Evolutionary conservation across 345 rosid species (phyloP).

Genomic region (Bretschneidera sinensis): DNA sequence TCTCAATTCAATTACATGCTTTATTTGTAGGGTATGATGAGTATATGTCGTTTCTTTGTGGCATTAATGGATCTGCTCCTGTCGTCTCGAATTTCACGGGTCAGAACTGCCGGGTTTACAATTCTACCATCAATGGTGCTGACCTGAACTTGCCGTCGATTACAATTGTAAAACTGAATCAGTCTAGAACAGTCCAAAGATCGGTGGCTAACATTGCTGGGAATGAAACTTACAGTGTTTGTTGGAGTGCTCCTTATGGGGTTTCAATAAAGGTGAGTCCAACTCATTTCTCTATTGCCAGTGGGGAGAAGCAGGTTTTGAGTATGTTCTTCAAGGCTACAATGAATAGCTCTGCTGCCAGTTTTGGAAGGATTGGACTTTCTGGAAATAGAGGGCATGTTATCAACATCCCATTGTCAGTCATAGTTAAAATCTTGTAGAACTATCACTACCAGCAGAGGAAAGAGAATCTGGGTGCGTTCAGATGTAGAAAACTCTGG

Average conservation of each 20-base stretch:
- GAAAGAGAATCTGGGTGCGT: too few species aligned
- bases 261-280: constrained; percentile 65
- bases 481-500: too few species aligned
- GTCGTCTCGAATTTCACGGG: constrained; percentile 78
- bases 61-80: constrained; percentile 71
- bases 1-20: too few species aligned
- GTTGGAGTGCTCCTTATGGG: constrained; percentile 74
- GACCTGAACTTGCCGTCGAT: constrained; percentile 91
- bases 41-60: constrained; percentile 82
- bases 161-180: constrained; percentile 57
- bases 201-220: constrained; percentile 54
- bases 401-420: constrained; percentile 66
- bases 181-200: constrained; percentile 46
- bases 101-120: constrained; percentile 45
- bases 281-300: constrained; percentile 47
- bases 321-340: constrained; percentile 44
- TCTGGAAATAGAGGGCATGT: constrained; percentile 66
- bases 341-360: constrained; percentile 42
- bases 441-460: constrained; percentile 20
- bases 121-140: constrained; percentile 35
- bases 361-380: constrained; percentile 69
- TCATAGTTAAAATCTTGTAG: constrained; percentile 36
- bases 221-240: constrained; percentile 61
- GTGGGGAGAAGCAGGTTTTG: constrained; percentile 57
- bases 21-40: constrained; percentile 59